A percentile compares a stretch with the other conserved stretches of the same genome.
phyloP scores from a whole-genome alignment of 805 yeast genomes.

The Ogataea methanolica region DNA sequence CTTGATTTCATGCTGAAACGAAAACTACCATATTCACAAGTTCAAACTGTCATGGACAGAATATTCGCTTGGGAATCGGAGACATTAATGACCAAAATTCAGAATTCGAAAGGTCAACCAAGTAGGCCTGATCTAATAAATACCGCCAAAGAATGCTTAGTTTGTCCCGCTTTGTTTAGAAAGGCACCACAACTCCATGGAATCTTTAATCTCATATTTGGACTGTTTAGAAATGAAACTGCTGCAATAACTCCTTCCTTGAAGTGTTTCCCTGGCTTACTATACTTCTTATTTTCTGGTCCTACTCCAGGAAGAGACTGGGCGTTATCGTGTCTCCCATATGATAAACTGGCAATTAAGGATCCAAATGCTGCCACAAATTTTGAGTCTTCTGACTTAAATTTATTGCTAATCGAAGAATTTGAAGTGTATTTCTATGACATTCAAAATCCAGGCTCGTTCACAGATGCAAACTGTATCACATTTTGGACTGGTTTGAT shows the following conservation, averaged over 20 bases:
- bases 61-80: conserved; percentile 25
- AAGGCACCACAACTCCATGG: conserved; percentile 28
- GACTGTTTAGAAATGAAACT: conserved; percentile 23
- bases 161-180: conserved; percentile 49
- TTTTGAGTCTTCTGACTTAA: not conserved
- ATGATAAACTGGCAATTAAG: conserved; percentile 10
- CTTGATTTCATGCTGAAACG: conserved; percentile 49
- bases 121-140: conserved; percentile 21
- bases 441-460: conserved; percentile 50
- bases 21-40: conserved; percentile 25
- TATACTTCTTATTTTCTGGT: conserved; percentile 56
- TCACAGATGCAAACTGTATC: conserved; percentile 36
- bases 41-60: conserved; percentile 19
- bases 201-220: conserved; percentile 33
- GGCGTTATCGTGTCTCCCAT: conserved; percentile 36
- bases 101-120: conserved; percentile 17
- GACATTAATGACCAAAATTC: conserved; percentile 11
- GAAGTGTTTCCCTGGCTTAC: conserved; percentile 42
- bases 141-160: conserved; percentile 43
- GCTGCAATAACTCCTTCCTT: conserved; percentile 8
- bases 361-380: conserved; percentile 6
- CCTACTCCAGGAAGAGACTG: conserved; percentile 40
- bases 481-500: conserved; percentile 44
- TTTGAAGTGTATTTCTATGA: conserved; percentile 44
- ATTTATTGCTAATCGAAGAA: conserved; percentile 46